These are phyloP conservation scores for Colletotrichum echinochloae DNA, from an alignment of 2,329 filamentous ascomycete genomes.

Conservation along the genomic window DNA sequence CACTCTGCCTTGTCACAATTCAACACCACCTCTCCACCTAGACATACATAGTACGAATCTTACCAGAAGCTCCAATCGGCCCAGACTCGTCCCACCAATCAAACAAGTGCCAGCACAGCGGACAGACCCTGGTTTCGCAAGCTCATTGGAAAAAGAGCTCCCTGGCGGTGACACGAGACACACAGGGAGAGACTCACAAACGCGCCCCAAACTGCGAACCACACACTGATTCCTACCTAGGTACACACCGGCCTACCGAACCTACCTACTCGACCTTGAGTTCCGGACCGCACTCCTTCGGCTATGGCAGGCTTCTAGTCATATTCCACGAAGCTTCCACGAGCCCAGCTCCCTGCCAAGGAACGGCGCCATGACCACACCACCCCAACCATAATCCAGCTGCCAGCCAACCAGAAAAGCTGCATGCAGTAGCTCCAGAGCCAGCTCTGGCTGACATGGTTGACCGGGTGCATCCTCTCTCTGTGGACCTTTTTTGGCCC, in stretches of 20 bases:
- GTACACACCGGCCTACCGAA: no score
- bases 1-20: background rate
- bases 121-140: background rate
- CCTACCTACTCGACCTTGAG: background rate
- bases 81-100: background rate
- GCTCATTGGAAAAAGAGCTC: background rate
- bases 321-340: conserved; percentile 30
- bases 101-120: background rate
- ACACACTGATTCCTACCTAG: background rate
- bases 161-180: background rate
- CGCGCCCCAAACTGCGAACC: background rate
- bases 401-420: no score
- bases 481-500: conserved; percentile 14
- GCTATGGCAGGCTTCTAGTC: conserved; percentile 28
- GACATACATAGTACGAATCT: background rate
- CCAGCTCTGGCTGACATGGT: conserved; percentile 18
- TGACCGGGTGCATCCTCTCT: conserved; percentile 35
- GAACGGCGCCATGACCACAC: conserved; percentile 12
- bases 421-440: conserved; percentile 15
- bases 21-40: background rate
- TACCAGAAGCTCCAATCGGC: background rate
- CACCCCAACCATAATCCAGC: no score
- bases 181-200: no score
- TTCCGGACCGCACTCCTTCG: background rate
- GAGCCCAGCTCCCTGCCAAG: conserved; percentile 12